Evolutionary conservation across 2,329 filamentous ascomycete species (phyloP), one percentile per base, ranked within the genome.

Genomic region (Anisogramma anomala): DNA sequence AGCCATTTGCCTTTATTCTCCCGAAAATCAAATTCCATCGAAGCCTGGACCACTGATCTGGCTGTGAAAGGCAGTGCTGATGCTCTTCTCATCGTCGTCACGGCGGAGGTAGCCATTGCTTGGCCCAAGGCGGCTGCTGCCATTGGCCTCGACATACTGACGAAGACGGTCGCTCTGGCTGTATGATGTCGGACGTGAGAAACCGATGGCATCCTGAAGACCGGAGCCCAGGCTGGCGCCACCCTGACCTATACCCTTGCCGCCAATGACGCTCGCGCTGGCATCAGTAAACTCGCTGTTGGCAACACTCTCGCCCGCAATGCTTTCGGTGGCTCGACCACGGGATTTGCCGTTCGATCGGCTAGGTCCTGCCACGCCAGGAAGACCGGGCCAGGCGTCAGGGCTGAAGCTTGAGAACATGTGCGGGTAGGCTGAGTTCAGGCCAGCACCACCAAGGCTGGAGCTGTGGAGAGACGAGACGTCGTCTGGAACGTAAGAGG

Each of bases 401-500:
- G 79, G 70, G 25, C 83, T 80, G 64, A 98, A 96, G 59, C 82
- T 84, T 42, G 86, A 87, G 63, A 98, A 98, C 82, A 95, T 94
- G 14, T 84, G 83, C 13, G 91, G 91, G 58, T 89, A 96, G 18
- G 86, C 84, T 35, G 81, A 79, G 39, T 80, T 64, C 22, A 93
- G 70, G n/a, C 81, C 82, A 26, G 84, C 83, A 27, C 87, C 87
- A 41, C 87, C 87, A 38, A 96, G 76, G 1, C 87, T 81, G 33
- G 87, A 94, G 35, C 87, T 88, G 61, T 96, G 89, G 33, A 98
- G 83, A 2, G 88, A 95, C 7, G 89, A 96, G 30, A 94, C 87
- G 59, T 98, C 91, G 54, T 98, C 91, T 2, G 89, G 86, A 46
- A 98, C 94, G 59, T 94, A 96, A 13, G 89, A 91, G 53, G 95